Evolutionary conservation across 129 eudicot species (phyloP), one percentile per base, ranked within the genome.

Genomic region (Glebionis coronaria): DNA sequence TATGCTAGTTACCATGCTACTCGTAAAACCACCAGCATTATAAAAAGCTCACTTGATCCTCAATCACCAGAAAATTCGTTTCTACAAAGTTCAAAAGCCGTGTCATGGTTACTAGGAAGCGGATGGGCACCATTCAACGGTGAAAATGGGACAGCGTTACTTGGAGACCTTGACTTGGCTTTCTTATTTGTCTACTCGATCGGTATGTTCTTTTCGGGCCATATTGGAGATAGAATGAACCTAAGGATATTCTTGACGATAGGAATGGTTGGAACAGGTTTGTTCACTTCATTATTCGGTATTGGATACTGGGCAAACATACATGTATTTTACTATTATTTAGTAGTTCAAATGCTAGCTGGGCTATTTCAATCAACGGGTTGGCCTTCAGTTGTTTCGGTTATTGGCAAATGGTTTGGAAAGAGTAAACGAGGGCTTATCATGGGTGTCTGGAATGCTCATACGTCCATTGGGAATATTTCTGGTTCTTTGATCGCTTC

Each of bases 371-470:
- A 94, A 55, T 94, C 99, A 15, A 89, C 97, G 18, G 99, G 99
- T 2, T 94, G 99, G 99, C 99, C 99, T 35, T 94, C 97, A 0
- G 99, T 94, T 40, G 97, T 94, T 29, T 97, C 99, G 3, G 97
- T 94, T 2, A 85, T 94, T 0, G 99, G 99, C 10, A 87, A 94
- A 58, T 94, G 99, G 99, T 94, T 89, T 31, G 87, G 96, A 57
- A 94, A 86, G 72, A 78, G 77, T 25, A 90, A 85, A 67, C 84
- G 99, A 56, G 99, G 99, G 47, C 87, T 94, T 35, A 81, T 94
- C 59, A 94, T 94, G 99, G 99, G 99, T 5, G 76, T 94, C 0
- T 94, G 99, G 99, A 89, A 94, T 38, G 92, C 97, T 46, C 97
- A 94, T 66, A 89, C 99, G 0, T 87, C 99, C 0, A 59, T 94